phyloP scores from a whole-genome alignment of 2,329 filamentous ascomycete genomes.

The Aspergillus sp. region DNA sequence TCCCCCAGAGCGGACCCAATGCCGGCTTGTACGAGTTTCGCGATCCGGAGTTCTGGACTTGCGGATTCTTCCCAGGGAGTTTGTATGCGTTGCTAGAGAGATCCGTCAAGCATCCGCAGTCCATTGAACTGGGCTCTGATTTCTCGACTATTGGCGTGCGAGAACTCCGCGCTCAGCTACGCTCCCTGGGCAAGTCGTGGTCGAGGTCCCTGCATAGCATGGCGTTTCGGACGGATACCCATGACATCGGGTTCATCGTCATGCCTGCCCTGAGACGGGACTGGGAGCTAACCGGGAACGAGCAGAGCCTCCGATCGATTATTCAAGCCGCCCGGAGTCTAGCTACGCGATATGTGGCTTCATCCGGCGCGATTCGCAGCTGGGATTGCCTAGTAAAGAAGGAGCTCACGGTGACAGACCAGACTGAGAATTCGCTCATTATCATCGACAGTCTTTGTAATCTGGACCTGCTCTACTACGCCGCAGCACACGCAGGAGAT shows the following conservation, averaged over 20 bases:
- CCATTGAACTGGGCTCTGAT: neutral
- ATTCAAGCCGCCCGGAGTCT: slow-evolving; percentile 27
- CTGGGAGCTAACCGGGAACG: slow-evolving; percentile 50
- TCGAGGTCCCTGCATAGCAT: slow-evolving; percentile 23
- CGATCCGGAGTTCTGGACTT: slow-evolving; percentile 30
- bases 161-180: slow-evolving; percentile 15
- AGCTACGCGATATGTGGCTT: slow-evolving; percentile 40
- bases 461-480: slow-evolving; percentile 46
- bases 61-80: slow-evolving; percentile 28
- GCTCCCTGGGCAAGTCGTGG: slow-evolving; percentile 20
- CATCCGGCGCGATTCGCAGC: slow-evolving; percentile 47
- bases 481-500: slow-evolving; percentile 34
- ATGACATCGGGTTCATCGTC: slow-evolving; percentile 60
- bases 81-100: slow-evolving; percentile 25
- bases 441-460: slow-evolving; percentile 52
- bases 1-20: slow-evolving; percentile 21
- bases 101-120: slow-evolving; percentile 12
- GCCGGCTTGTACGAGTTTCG: slow-evolving; percentile 19
- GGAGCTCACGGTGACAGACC: slow-evolving; percentile 34
- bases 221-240: slow-evolving; percentile 53
- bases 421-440: slow-evolving; percentile 43
- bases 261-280: slow-evolving; percentile 52
- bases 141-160: neutral
- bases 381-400: slow-evolving; percentile 25
- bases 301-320: slow-evolving; percentile 19